A percentile compares a stretch with the other conserved stretches of the same genome.
These are phyloP conservation scores for Plectranthus barbatus DNA, from an alignment of 257 asterid genomes.

Conservation along the genomic window DNA sequence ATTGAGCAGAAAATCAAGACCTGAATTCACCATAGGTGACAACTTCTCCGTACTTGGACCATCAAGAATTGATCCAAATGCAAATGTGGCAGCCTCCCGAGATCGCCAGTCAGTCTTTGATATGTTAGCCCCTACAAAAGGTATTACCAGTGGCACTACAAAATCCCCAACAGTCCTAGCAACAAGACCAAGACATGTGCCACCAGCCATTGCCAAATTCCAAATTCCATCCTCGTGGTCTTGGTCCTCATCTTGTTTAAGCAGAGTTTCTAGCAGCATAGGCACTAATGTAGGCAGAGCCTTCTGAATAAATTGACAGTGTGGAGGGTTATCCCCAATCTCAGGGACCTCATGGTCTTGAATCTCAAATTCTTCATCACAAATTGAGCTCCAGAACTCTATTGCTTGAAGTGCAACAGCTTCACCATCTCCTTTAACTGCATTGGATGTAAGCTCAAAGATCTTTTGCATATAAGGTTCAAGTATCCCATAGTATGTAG, in stretches of 20 bases:
- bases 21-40: constrained; percentile 72
- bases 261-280: constrained; percentile 71
- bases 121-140: constrained; percentile 66
- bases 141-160: constrained; percentile 70
- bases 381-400: constrained; percentile 91
- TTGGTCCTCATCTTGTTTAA: constrained; percentile 84
- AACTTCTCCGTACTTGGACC: constrained; percentile 77
- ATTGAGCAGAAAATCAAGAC: constrained; percentile 59
- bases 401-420: constrained; percentile 83
- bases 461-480: constrained; percentile 75
- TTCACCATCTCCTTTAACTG: constrained; percentile 73
- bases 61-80: constrained; percentile 87
- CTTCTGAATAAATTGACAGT: constrained; percentile 64
- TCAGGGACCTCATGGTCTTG: constrained; percentile 57
- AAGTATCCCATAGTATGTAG: constrained; percentile 63
- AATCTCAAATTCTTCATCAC: constrained; percentile 78
- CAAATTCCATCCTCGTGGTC: constrained; percentile 80
- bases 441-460: constrained; percentile 71
- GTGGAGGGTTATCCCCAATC: constrained; percentile 43
- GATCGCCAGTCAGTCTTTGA: constrained; percentile 69
- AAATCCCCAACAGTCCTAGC: constrained; percentile 78
- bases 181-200: constrained; percentile 74
- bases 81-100: constrained; percentile 81
- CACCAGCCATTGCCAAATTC: constrained; percentile 93
- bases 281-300: constrained; percentile 72